These are phyloP conservation scores for Aureobasidium sp. DNA, from an alignment of 2,329 filamentous ascomycete genomes.

Conservation along the genomic window DNA sequence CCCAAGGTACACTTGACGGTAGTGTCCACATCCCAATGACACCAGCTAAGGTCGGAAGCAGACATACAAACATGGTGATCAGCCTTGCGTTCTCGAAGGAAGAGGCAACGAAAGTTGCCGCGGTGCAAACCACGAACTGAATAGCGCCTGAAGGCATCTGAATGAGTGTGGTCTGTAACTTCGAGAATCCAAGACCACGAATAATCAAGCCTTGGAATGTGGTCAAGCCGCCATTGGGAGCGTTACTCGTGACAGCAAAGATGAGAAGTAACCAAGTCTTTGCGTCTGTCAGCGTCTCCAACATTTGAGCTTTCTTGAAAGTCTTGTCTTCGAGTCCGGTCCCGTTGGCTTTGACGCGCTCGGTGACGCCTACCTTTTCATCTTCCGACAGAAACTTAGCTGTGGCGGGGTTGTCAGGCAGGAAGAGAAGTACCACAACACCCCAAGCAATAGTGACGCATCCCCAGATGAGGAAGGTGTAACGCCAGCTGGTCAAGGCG, in stretches of 20 bases:
- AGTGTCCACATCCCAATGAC: not conserved
- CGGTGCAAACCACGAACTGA: constrained; percentile 7
- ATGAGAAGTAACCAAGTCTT: constrained; percentile 55
- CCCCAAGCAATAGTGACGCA: constrained; percentile 37
- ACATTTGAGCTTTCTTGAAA: constrained; percentile 60
- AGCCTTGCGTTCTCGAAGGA: not conserved
- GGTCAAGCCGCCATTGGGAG: constrained; percentile 52
- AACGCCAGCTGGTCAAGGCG: constrained; percentile 47
- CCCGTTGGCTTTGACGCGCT: constrained; percentile 65
- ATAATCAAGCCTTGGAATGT: constrained; percentile 53
- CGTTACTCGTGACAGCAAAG: constrained; percentile 48
- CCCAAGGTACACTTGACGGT: not conserved
- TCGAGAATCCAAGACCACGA: constrained; percentile 42
- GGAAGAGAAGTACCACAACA: constrained; percentile 37
- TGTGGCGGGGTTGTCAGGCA: constrained; percentile 55
- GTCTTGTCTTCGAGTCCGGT: constrained; percentile 66
- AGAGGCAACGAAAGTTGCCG: not conserved
- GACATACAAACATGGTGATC: not conserved
- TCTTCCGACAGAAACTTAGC: constrained; percentile 56
- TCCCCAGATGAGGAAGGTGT: constrained; percentile 44
- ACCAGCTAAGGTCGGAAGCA: not conserved
- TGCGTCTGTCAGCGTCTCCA: constrained; percentile 52
- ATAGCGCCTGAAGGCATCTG: constrained; percentile 47
- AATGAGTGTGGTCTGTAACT: constrained; percentile 34
- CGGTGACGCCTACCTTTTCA: constrained; percentile 61